phyloP scores from a whole-genome alignment of 192 early-diverging fungal genomes.

The Thamnidium elegans region DNA sequence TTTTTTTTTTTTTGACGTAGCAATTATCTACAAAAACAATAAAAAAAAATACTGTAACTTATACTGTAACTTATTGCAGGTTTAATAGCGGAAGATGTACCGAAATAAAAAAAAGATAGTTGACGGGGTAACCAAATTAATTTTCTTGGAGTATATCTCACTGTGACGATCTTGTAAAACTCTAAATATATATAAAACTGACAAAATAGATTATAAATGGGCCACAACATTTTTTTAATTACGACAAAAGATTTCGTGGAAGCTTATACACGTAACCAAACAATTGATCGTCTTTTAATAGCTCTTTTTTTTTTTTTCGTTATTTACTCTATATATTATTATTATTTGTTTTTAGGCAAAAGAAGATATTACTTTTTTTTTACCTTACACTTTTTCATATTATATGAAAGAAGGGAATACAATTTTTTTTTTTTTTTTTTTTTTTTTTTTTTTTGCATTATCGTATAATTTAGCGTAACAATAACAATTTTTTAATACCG shows the following conservation, averaged over 20 bases:
- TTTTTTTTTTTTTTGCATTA: neutral
- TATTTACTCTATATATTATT: no score
- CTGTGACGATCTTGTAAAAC: neutral
- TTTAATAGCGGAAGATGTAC: no score
- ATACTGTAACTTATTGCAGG: no score
- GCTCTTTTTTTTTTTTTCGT: no score
- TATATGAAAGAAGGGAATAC: neutral
- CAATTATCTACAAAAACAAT: neutral
- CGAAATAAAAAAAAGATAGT: neutral
- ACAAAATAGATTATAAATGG: neutral
- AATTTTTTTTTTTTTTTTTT: neutral
- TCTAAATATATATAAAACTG: conserved; percentile 4
- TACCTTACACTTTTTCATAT: no score
- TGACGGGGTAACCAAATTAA: neutral
- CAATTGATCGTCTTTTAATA: no score
- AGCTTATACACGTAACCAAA: neutral
- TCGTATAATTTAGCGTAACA: no score
- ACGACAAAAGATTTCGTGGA: neutral
- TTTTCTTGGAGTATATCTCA: neutral
- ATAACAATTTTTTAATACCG: no score
- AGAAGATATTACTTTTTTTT: no score
- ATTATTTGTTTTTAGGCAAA: no score
- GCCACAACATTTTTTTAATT: neutral
- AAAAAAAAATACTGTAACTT: no score
- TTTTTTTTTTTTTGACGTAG: neutral